Evolutionary conservation across 352 stramenopile genomes (phyloP), one percentile per base, ranked within the genome.

Genomic region (Pythium chondricola): DNA sequence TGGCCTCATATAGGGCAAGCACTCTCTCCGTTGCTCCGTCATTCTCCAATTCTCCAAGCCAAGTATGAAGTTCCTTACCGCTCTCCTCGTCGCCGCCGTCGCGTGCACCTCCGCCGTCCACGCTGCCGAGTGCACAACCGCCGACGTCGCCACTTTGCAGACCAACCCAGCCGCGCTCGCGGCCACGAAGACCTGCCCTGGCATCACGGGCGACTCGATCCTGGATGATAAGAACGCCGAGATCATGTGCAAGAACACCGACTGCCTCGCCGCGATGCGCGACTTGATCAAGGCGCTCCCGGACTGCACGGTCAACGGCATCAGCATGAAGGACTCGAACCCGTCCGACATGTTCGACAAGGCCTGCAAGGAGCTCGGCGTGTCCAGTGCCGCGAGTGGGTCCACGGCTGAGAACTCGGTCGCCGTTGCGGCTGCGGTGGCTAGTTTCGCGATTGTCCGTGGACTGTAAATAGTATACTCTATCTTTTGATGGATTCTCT

Each of bases 71-170:
- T 35, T 44, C 24, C 18, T n/a, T n/a, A n/a, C n/a, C 10, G 17
- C 45, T 14, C 2, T 52, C 5, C 21, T 52, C 33, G 21, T 25
- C 6, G 22, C 33, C 2, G n/a, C 43, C 35, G 45, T 13, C 21
- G 9, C 36, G 14, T 18, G 24, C 45, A 9, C 37, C 16, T 32
- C 33, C 21, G 26, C 45, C 6, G 38, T 35, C 33, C 14, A 52
- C 32, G 45, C 45, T 7, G 45, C 45, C 33, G 45, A 52, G 33
- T 52, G 45, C 25, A 30, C 32, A 6, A 13, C 24, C 24, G 24
- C 18, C 17, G 18, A 39, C 8, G 9, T 39, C 17, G 6, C n/a
- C 2, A 11, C 1, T 22, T 2, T 52, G 4, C 6, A 31, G 7
- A 52, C 10, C 14, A 36, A 43, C 4, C 45, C 45, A 2, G 33